phyloP scores from a whole-genome alignment of 106 monocot species.

The Dendrobium officinale region DNA sequence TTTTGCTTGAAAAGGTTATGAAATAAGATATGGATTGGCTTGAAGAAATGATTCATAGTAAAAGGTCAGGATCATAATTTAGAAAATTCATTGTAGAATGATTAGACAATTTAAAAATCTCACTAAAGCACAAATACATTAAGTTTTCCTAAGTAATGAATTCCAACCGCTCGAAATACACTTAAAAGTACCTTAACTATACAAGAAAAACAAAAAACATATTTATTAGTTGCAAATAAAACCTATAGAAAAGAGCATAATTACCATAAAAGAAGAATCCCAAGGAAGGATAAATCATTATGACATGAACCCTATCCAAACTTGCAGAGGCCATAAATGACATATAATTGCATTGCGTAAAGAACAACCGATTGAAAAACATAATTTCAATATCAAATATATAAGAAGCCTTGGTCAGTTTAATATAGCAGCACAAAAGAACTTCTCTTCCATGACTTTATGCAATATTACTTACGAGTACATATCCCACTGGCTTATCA shows the following conservation, averaged over 20 bases:
- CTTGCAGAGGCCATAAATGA: not conserved
- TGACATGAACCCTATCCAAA: not conserved
- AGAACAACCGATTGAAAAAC: not conserved
- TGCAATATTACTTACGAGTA: not conserved
- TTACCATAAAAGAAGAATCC: not conserved
- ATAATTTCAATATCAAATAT: too few species aligned
- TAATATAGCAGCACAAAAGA: not conserved
- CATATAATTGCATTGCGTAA: not conserved
- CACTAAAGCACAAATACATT: too few species aligned
- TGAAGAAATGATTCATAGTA: not conserved
- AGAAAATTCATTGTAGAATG: too few species aligned
- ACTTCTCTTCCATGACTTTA: not conserved
- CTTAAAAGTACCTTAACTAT: not conserved
- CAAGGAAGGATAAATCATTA: not conserved
- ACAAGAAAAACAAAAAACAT: not conserved
- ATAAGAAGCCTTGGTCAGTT: not conserved
- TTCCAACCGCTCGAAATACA: not conserved
- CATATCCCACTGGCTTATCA: not conserved
- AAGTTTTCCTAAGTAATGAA: not conserved
- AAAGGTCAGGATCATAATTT: too few species aligned
- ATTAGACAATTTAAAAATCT: too few species aligned
- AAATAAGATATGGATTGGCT: not conserved
- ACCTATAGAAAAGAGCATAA: not conserved
- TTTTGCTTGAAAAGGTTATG: not conserved
- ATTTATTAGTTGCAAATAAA: not conserved